Evolutionary conservation across 208 protist species (phyloP), one percentile per base, ranked within the genome.

Genomic region (Acanthamoeba royreba): DNA sequence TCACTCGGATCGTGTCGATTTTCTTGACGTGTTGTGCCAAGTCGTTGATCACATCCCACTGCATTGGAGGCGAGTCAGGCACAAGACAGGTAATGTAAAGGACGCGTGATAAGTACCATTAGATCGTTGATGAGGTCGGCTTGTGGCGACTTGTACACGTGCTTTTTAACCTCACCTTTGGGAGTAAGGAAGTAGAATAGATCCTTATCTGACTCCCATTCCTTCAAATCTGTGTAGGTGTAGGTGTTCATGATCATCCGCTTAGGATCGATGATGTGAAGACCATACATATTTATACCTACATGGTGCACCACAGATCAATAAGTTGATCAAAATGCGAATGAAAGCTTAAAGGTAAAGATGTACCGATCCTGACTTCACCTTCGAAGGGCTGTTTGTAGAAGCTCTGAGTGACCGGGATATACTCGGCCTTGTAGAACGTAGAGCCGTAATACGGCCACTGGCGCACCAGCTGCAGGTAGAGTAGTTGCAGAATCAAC

Each of bases 211-310:
- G 87, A 92, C 42, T 72, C 63, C 87, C 87, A 92, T 42, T 81
- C 87, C 61, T 92, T 92, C 1, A 92, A 15, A 31, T 92, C 87
- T n/a, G 61, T 81, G 87, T 81, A 92, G 63, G 61, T 61, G 35
- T 92, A 92, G 35, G 87, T 92, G 53, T 92, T 92, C 63, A 79
- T 92, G 53, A 81, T 92, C 87, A 92, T 92, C 40, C 63, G 19
- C 63, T 58, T 74, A 28, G 87, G 87, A 19, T 92, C 87, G 47
- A 92, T 92, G 38, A 92, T 58, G 45, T 92, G 87, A 35, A 92
- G 63, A 13, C 87, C 87, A 42, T 81, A 52, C 87, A 92, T 92
- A 45, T 92, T 92, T 19, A 92, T 53, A 22, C 87, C 87, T 90
- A 25, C 2, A 52, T 31, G 58, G 9, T 55, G 9, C 13, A 19